These are phyloP conservation scores for Talaromyces wortmannii DNA, from an alignment of 495 filamentous ascomycete genomes.

Conservation along the genomic window DNA sequence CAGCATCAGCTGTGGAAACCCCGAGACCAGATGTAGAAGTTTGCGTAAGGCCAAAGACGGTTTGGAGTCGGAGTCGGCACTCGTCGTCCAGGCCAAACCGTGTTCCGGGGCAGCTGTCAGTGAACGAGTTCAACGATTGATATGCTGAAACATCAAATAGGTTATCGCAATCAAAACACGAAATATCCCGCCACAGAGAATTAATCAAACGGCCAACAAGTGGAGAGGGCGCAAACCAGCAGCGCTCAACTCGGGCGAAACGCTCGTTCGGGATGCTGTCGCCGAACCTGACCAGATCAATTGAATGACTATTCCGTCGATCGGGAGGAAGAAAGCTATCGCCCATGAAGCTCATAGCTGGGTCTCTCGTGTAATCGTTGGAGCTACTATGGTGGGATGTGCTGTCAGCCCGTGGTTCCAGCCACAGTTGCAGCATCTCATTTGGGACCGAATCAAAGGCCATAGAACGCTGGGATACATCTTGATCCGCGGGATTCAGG, in stretches of 20 bases:
- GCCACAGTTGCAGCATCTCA: slow-evolving; percentile 34
- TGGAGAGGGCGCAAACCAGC: slow-evolving; percentile 38
- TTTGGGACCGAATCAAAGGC: slow-evolving; percentile 22
- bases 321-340: slow-evolving; percentile 18
- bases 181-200: slow-evolving; percentile 39
- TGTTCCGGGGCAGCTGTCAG: slow-evolving; percentile 16
- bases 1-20: slow-evolving; percentile 7
- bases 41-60: slow-evolving; percentile 19
- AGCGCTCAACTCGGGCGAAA: slow-evolving; percentile 42
- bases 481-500: slow-evolving; percentile 11
- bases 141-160: slow-evolving; percentile 30
- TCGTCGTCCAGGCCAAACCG: slow-evolving; percentile 43
- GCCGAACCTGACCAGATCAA: slow-evolving; percentile 25
- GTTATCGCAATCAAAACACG: slow-evolving; percentile 34
- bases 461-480: slow-evolving; percentile 12
- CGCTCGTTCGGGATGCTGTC: slow-evolving; percentile 38
- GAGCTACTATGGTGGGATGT: slow-evolving; percentile 25
- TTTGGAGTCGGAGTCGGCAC: slow-evolving; percentile 36
- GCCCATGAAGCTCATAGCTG: slow-evolving; percentile 15
- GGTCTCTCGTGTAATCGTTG: slow-evolving; percentile 23
- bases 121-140: slow-evolving; percentile 8
- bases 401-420: slow-evolving; percentile 29
- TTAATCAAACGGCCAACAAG: slow-evolving; percentile 40
- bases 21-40: not conserved
- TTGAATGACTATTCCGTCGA: slow-evolving; percentile 15